Percentiles rank a stretch among this genome's conserved stretches.
These are phyloP conservation scores for Alternaria novae-zelandiae DNA, from an alignment of 2,329 filamentous ascomycete species.

Conservation along the genomic window DNA sequence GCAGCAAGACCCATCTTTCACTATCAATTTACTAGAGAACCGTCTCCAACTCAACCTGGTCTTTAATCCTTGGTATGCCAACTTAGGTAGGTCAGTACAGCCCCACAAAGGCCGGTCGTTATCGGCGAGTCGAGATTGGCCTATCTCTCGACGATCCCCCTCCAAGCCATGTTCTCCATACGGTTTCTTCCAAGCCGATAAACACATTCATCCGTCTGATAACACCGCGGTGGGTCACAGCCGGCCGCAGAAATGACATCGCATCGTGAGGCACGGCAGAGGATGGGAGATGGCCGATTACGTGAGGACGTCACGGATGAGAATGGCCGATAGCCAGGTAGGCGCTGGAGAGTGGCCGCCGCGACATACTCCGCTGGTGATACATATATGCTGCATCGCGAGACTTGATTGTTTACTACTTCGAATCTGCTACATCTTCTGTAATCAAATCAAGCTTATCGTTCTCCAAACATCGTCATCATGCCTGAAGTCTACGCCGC, in stretches of 20 bases:
- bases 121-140: conserved; percentile 12
- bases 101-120: conserved; percentile 9
- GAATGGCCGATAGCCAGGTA: neutral
- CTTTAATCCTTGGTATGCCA: neutral
- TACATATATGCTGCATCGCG: neutral
- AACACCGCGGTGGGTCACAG: neutral
- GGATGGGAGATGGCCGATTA: neutral
- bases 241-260: neutral
- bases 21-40: neutral
- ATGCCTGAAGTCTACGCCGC: conserved; percentile 37
- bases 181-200: conserved; percentile 11
- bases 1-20: neutral
- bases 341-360: neutral
- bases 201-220: neutral
- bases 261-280: conserved; percentile 3
- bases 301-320: conserved; percentile 2
- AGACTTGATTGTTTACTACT: neutral
- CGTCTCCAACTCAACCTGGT: neutral
- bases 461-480: neutral
- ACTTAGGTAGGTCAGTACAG: neutral
- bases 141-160: neutral
- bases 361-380: neutral
- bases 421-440: neutral
- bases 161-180: conserved; percentile 1
- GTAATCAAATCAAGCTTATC: neutral